Evolutionary conservation across 495 filamentous ascomycete genomes (phyloP).

Genomic region (Podospora australis): DNA sequence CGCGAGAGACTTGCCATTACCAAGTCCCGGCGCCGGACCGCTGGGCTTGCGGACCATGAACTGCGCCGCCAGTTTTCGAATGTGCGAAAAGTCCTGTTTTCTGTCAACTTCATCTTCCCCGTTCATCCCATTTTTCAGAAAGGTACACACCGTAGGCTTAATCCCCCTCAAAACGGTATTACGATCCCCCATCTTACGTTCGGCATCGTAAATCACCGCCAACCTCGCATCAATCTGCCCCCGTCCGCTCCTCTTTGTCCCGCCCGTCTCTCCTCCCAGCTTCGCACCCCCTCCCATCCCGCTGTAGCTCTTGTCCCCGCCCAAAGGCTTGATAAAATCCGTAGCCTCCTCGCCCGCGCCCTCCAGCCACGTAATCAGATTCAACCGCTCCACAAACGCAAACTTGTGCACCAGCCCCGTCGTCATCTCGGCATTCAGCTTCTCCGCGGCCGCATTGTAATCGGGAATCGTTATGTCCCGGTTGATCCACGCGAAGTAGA

Average conservation of each 20-base stretch:
- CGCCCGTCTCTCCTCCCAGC: slow-evolving; percentile 34
- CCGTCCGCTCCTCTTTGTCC: slow-evolving; percentile 46
- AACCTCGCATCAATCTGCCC: slow-evolving; percentile 70
- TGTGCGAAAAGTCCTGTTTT: slow-evolving; percentile 83
- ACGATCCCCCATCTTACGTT: slow-evolving; percentile 84
- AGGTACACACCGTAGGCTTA: slow-evolving; percentile 75
- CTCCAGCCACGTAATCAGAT: slow-evolving; percentile 87
- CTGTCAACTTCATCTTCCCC: not conserved
- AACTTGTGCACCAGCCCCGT: slow-evolving; percentile 68
- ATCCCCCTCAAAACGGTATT: slow-evolving; percentile 83
- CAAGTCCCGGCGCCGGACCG: slow-evolving; percentile 2
- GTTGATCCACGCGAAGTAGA: slow-evolving; percentile 92
- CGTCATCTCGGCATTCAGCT: slow-evolving; percentile 72
- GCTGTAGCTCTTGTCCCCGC: slow-evolving; percentile 50
- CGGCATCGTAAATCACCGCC: slow-evolving; percentile 80
- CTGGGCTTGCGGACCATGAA: slow-evolving; percentile 64
- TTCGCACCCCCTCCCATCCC: slow-evolving; percentile 37
- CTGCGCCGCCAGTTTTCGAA: slow-evolving; percentile 74
- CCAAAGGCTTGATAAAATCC: slow-evolving; percentile 84
- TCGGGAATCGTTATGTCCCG: slow-evolving; percentile 80
- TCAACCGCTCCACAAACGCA: slow-evolving; percentile 81
- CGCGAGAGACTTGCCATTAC: slow-evolving; percentile 31
- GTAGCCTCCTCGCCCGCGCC: slow-evolving; percentile 80
- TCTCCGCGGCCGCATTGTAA: slow-evolving; percentile 77
- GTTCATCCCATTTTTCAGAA: not conserved